These are phyloP conservation scores for Novymonas esmeraldas DNA, from an alignment of 208 protist species.

Conservation along the genomic window DNA sequence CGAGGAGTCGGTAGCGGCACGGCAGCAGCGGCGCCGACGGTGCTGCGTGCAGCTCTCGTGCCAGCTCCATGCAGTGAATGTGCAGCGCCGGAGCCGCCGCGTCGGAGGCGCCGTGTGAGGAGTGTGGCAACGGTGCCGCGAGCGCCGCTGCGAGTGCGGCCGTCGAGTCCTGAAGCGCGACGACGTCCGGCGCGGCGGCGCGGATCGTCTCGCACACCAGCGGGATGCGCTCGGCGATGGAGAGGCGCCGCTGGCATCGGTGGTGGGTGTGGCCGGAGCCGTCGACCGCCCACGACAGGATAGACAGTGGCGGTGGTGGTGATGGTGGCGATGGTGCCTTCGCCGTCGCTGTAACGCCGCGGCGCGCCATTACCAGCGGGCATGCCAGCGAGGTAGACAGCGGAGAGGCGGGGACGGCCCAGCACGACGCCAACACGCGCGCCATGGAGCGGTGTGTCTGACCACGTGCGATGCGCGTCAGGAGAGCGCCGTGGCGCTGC, in stretches of 20 bases:
- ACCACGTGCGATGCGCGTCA: too few species aligned
- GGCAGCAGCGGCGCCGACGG: not conserved
- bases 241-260: conserved; percentile 57
- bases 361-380: not conserved
- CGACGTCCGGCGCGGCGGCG: conserved; percentile 55
- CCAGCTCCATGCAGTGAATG: conserved; percentile 13
- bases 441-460: too few species aligned
- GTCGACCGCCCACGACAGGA: conserved; percentile 84
- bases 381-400: not conserved
- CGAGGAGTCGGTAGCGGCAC: conserved; percentile 57
- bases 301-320: conserved; percentile 38
- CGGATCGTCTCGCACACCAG: conserved; percentile 53
- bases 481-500: too few species aligned
- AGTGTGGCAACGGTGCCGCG: conserved; percentile 11
- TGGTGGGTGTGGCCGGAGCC: conserved; percentile 48
- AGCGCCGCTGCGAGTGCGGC: conserved; percentile 53
- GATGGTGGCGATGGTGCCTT: not conserved
- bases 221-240: conserved; percentile 49
- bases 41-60: not conserved
- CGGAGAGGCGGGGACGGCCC: not conserved
- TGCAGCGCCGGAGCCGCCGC: conserved; percentile 1
- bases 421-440: too few species aligned
- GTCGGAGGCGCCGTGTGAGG: not conserved
- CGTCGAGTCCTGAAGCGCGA: conserved; percentile 82
- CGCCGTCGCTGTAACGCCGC: not conserved